These are phyloP conservation scores for Phytophthora uliginosa DNA, from an alignment of 352 stramenopile genomes.

Conservation along the genomic window DNA sequence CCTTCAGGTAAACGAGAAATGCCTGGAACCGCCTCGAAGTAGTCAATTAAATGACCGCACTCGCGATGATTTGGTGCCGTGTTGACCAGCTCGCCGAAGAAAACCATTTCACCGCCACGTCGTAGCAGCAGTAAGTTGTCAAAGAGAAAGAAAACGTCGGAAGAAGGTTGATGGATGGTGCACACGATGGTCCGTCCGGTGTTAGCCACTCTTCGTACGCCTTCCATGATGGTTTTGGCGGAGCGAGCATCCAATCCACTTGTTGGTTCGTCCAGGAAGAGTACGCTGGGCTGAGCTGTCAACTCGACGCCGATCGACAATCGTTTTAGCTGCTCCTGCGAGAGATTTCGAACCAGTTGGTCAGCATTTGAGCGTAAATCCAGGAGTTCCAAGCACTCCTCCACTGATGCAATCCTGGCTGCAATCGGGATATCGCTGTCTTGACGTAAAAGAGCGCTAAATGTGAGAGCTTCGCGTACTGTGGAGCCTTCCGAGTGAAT, in stretches of 20 bases:
- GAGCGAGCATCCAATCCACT: not conserved
- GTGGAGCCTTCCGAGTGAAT: not conserved
- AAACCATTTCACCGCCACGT: not conserved
- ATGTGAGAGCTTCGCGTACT: not conserved
- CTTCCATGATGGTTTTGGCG: not conserved
- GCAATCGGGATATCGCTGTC: not conserved
- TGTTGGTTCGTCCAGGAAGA: constrained; percentile 1
- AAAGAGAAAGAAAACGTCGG: not conserved
- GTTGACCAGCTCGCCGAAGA: not conserved
- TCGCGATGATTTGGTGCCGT: not conserved
- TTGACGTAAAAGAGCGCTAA: not conserved
- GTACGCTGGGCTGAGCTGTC: not conserved
- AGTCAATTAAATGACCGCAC: not conserved
- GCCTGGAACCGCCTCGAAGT: constrained; percentile 1
- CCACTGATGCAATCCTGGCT: not conserved
- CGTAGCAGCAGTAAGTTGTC: not conserved
- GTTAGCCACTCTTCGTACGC: not conserved
- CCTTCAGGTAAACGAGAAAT: not conserved
- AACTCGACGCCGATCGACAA: not conserved
- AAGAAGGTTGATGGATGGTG: constrained; percentile 1
- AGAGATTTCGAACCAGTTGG: not conserved
- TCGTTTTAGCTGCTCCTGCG: not conserved
- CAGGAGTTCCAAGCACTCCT: not conserved
- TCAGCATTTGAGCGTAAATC: not conserved
- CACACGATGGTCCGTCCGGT: not conserved